Evolutionary conservation across 305 asterid genomes (phyloP), one percentile per base, ranked within the genome.

Genomic region (Fraxinus platypoda): DNA sequence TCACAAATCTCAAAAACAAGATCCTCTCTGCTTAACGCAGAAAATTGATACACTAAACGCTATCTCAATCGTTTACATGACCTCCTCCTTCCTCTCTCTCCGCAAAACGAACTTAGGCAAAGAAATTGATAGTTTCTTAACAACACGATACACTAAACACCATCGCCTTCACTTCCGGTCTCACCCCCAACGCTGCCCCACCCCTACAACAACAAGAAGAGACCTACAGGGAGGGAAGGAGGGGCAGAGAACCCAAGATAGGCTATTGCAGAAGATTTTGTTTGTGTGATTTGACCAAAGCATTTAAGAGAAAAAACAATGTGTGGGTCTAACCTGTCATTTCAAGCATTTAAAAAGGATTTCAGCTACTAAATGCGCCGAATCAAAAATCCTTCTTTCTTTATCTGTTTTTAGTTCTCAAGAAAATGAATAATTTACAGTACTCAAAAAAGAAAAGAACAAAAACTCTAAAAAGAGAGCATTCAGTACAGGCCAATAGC

Each of bases 261-360:
- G 54, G 64, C 77, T 52, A 64, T 34, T 38, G 49, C 84, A 84
- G 83, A 86, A 81, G 86, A 82, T 84, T 84, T 82, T 84, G 70
- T 77, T 83, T 26, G 79, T 43, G 31, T 76, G 88, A 85, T 87
- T 87, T 87, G 88, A 87, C 90, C 79, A 74, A 85, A 83, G 85
- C 88, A 85, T 79, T 81, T 71, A 49, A 37, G n/a, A 68, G 59
- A 34, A 33, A 33, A 13, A 54, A 70, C 33, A 17, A 3, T 35
- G 82, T 19, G 73, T 78, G 79, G 79, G 78, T 77, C 75, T 52
- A 59, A 68, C 72, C 31, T 28, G 81, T 82, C 84, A 49, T 76
- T 82, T 76, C 78, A 66, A 54, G 64, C 64, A 54, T 54, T 54
- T n/a, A n/a, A 54, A 54, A 25, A 54, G 64, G 64, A 52, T 52